Conservation (phyloP, 1,284 basidiomycete genomes). For the Trametes polyzona region DNA sequence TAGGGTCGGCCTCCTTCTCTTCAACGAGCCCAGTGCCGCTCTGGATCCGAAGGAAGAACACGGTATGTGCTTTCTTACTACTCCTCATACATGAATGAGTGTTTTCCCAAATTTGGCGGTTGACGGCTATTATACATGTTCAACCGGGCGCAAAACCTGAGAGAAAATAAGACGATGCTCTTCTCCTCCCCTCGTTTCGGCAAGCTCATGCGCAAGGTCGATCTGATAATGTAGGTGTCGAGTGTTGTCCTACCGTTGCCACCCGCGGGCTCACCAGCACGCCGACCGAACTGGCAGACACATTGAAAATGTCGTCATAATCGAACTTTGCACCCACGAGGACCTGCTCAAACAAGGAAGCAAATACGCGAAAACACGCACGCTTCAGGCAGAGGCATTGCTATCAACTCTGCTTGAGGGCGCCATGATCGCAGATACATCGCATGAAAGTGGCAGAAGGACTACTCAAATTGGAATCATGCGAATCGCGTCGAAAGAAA, state of each 20-base stretch:
- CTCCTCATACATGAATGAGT: too few relatives aligned
- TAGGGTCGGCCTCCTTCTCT: conserved; percentile 65
- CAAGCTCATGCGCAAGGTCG: conserved; percentile 64
- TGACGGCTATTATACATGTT: conserved; percentile 52
- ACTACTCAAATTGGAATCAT: too few relatives aligned
- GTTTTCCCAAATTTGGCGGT: too few relatives aligned
- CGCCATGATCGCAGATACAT: too few relatives aligned
- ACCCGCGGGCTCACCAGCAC: too few relatives aligned
- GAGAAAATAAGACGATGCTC: conserved; percentile 66
- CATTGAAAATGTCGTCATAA: conserved; percentile 57
- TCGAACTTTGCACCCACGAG: conserved; percentile 57
- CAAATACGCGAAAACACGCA: conserved; percentile 58
- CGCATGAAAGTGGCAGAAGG: too few relatives aligned
- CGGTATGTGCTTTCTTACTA: conserved; percentile 39
- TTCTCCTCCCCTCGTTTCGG: conserved; percentile 75
- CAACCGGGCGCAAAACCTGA: conserved; percentile 49
- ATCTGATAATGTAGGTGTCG: conserved; percentile 69
- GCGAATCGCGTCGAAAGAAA: too few relatives aligned
- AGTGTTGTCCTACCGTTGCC: too few relatives aligned
- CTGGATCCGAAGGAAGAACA: conserved; percentile 77
- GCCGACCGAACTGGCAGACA: conserved; percentile 56
- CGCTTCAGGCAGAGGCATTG: conserved; percentile 59
- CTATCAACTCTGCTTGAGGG: too few relatives aligned
- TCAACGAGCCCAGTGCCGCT: conserved; percentile 79
- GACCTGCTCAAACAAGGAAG: conserved; percentile 48